Evolutionary conservation across 2,329 filamentous ascomycete species (phyloP).

Genomic region (Diplodia seriata): DNA sequence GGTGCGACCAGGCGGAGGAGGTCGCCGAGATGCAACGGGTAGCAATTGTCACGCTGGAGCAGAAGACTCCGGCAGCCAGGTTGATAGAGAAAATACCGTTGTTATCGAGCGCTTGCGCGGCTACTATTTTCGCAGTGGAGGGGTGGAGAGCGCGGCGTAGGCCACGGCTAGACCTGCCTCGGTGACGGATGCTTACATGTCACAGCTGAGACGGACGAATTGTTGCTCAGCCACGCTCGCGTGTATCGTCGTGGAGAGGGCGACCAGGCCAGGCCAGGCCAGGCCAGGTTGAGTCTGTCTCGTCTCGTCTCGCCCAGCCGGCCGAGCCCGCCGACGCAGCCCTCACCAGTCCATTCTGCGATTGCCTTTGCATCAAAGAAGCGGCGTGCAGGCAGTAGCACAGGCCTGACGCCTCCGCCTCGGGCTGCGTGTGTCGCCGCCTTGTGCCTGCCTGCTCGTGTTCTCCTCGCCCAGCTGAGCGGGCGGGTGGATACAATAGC

Average conservation of each 20-base stretch:
- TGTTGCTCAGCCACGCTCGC: background rate
- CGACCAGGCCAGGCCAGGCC: too few relatives aligned
- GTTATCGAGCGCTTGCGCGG: conserved; percentile 22
- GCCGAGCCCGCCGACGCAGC: too few relatives aligned
- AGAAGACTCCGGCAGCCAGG: background rate
- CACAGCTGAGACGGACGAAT: background rate
- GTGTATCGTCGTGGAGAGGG: background rate
- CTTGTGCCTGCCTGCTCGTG: background rate
- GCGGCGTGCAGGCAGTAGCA: background rate
- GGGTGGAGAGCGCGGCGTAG: background rate
- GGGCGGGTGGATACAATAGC: conserved; percentile 11
- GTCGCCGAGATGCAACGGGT: conserved; percentile 1
- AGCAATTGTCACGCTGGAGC: conserved; percentile 9
- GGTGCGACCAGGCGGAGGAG: conserved; percentile 1
- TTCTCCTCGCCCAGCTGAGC: conserved; percentile 10
- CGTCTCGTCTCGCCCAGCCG: too few relatives aligned
- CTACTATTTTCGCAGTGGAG: conserved; percentile 8
- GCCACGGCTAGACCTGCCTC: background rate
- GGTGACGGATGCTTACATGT: background rate
- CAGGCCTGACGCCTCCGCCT: conserved; percentile 1
- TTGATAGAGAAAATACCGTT: conserved; percentile 16
- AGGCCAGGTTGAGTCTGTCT: background rate
- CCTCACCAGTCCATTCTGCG: too few relatives aligned
- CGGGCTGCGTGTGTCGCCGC: background rate
- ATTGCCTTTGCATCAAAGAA: background rate